Evolutionary conservation across 768 basidiomycete species (phyloP).

Genomic region (Lenzites betulinus): DNA sequence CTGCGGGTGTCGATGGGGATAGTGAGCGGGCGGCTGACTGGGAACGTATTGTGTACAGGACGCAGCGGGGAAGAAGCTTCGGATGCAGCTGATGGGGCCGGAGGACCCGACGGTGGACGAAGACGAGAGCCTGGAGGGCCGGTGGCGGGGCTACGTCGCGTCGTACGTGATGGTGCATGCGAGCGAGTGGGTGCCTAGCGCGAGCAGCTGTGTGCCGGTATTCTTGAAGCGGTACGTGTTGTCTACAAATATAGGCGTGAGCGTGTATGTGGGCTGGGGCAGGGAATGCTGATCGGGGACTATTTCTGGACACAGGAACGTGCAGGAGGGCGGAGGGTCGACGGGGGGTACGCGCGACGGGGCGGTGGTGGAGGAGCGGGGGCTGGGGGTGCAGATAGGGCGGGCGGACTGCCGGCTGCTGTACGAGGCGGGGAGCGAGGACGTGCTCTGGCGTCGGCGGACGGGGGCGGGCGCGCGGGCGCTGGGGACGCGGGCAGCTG

Average conservation of each 20-base stretch:
- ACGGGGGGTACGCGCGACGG: conserved; percentile 11
- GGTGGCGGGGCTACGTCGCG: conserved; percentile 77
- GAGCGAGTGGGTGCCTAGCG: conserved; percentile 67
- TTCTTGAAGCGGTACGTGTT: conserved; percentile 62
- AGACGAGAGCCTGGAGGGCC: conserved; percentile 48
- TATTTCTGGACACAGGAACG: conserved; percentile 51
- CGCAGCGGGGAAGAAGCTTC: conserved; percentile 53
- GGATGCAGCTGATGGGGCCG: conserved; percentile 58
- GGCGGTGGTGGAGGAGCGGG: conserved; percentile 37
- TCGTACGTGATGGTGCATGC: conserved; percentile 70
- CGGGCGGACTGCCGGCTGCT: conserved; percentile 65
- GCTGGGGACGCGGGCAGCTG: conserved; percentile 42
- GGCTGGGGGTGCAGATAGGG: conserved; percentile 57
- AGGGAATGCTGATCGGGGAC: conserved; percentile 26
- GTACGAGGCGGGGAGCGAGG: conserved; percentile 70
- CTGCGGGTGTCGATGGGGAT: not conserved
- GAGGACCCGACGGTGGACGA: conserved; percentile 68
- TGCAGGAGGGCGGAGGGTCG: conserved; percentile 40
- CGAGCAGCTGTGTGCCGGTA: conserved; percentile 39
- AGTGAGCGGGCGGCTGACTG: conserved; percentile 8
- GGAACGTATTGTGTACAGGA: conserved; percentile 42
- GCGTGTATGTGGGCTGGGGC: conserved; percentile 14
- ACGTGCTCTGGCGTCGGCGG: conserved; percentile 47
- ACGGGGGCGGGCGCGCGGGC: conserved; percentile 35
- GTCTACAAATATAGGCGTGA: conserved; percentile 3